phyloP scores from a whole-genome alignment of 768 basidiomycete species.

The Tricholoma hemisulphureum region DNA sequence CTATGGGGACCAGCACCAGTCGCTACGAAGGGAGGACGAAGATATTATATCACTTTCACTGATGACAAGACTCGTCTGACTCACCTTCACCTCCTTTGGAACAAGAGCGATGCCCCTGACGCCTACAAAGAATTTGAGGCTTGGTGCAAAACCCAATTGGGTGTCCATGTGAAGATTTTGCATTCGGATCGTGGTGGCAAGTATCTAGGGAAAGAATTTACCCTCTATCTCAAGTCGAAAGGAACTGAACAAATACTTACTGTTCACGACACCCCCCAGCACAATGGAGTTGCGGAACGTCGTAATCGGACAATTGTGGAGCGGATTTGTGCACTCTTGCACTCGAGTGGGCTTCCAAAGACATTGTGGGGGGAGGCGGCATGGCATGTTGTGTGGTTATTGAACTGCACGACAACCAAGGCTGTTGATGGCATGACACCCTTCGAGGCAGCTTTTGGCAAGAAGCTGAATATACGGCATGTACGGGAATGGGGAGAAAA shows the following conservation, averaged over 20 bases:
- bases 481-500: slow-evolving; percentile 34
- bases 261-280: too few species aligned
- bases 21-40: slow-evolving; percentile 18
- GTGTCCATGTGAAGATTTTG: slow-evolving; percentile 24
- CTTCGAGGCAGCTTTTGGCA: slow-evolving; percentile 23
- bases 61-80: slow-evolving; percentile 24
- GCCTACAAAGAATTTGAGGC: slow-evolving; percentile 28
- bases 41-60: slow-evolving; percentile 38
- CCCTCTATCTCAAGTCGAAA: slow-evolving; percentile 18
- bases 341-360: slow-evolving; percentile 32
- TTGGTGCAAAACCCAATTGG: slow-evolving; percentile 27
- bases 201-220: slow-evolving; percentile 31
- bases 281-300: slow-evolving; percentile 43
- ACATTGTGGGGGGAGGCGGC: slow-evolving; percentile 40
- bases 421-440: slow-evolving; percentile 31
- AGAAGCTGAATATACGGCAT: slow-evolving; percentile 29
- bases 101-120: slow-evolving; percentile 23
- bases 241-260: slow-evolving; percentile 34
- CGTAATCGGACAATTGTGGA: slow-evolving; percentile 37
- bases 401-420: slow-evolving; percentile 21
- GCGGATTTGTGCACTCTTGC: slow-evolving; percentile 33
- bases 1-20: slow-evolving; percentile 45
- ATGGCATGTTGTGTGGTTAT: slow-evolving; percentile 34
- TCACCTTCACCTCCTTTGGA: slow-evolving; percentile 17
- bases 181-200: slow-evolving; percentile 38